Conservation (phyloP, 306 rosid species). For the Cicer arietinum region DNA sequence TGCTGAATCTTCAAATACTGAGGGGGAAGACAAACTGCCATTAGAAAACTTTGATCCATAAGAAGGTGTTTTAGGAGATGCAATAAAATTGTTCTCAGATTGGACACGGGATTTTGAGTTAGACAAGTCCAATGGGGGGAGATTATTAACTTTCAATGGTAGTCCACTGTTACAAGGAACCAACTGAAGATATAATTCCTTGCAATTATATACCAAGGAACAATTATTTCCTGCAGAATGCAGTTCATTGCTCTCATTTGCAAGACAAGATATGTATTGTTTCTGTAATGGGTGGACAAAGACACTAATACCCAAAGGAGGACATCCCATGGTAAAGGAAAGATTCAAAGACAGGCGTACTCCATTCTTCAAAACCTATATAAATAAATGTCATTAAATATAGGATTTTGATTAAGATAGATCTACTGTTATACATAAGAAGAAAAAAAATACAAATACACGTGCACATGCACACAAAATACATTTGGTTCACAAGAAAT, state of each 20-base stretch:
- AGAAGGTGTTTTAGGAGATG: constrained; percentile 81
- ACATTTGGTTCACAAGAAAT: neutral
- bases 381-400: constrained; percentile 36
- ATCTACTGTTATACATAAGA: neutral
- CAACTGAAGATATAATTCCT: constrained; percentile 70
- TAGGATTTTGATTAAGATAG: constrained; percentile 14
- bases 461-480: neutral
- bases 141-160: constrained; percentile 42
- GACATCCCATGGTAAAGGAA: constrained; percentile 75
- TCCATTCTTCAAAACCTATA: constrained; percentile 68
- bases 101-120: constrained; percentile 43
- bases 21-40: constrained; percentile 51
- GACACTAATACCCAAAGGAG: constrained; percentile 58
- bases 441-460: neutral
- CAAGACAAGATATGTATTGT: constrained; percentile 42
- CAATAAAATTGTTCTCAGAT: constrained; percentile 52
- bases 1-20: constrained; percentile 51
- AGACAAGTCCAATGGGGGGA: constrained; percentile 43
- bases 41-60: constrained; percentile 54
- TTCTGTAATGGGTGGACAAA: constrained; percentile 58
- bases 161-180: constrained; percentile 50
- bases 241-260: constrained; percentile 48
- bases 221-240: constrained; percentile 40
- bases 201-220: constrained; percentile 57
- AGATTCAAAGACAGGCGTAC: constrained; percentile 74